Evolutionary conservation across 495 filamentous ascomycete genomes (phyloP).

Genomic region (Lichenothelia convexa): DNA sequence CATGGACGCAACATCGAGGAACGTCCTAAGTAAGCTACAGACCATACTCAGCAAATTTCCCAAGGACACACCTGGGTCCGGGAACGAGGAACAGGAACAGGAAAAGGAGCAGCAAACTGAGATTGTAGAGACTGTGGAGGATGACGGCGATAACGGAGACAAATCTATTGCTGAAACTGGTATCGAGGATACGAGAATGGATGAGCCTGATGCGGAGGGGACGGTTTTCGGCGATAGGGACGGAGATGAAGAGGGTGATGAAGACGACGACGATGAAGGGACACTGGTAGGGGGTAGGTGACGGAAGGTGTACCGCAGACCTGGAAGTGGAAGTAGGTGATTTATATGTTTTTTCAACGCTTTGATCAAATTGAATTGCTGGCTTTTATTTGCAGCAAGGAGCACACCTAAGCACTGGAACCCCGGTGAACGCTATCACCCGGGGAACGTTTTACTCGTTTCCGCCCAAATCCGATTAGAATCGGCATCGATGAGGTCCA

Average conservation of each 20-base stretch:
- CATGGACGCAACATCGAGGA: slow-evolving; percentile 15
- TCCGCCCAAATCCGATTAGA: no score
- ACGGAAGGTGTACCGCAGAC: slow-evolving; percentile 9
- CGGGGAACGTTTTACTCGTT: no score
- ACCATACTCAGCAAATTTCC: slow-evolving; percentile 9
- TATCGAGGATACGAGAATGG: slow-evolving; percentile 5
- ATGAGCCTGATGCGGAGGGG: slow-evolving; percentile 9
- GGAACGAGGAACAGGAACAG: slow-evolving; percentile 6
- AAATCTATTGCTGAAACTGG: not conserved
- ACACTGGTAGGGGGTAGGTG: slow-evolving; percentile 4
- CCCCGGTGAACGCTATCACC: no score
- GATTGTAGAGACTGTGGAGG: slow-evolving; percentile 11
- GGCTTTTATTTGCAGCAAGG: no score
- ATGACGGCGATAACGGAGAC: slow-evolving; percentile 6
- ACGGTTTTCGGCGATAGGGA: slow-evolving; percentile 19
- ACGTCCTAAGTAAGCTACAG: slow-evolving; percentile 16
- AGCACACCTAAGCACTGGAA: no score
- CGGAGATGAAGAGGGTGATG: slow-evolving; percentile 22
- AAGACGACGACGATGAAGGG: slow-evolving; percentile 9
- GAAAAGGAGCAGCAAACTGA: slow-evolving; percentile 10
- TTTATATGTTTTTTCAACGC: not conserved
- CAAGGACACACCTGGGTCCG: slow-evolving; percentile 8
- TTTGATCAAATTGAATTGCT: not conserved
- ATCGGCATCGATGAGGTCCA: no score
- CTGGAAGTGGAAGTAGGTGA: slow-evolving; percentile 7